Base-by-base conservation (phyloP, 371 early-diverging fungal genomes). In the Zychaea mexicana region DNA sequence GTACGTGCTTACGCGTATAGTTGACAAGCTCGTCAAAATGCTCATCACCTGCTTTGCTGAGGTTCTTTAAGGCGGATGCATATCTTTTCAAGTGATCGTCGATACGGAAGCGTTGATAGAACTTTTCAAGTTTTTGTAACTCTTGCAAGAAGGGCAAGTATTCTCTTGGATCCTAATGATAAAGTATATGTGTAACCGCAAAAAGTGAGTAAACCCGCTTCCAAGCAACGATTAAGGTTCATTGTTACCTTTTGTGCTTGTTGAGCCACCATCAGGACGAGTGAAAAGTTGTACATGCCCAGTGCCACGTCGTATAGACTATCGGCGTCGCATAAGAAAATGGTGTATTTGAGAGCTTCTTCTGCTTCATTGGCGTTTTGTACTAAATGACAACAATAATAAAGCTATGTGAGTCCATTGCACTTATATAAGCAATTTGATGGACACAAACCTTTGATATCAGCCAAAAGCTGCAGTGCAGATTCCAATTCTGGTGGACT, bases 201-300 rank as follows among this genome's bases (percentile, higher is more conserved):
- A 36, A 36, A 15, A 36, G 36, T 1, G 15, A 46, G n/a, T n/a
- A n/a, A n/a, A n/a, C n/a, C n/a, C n/a, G n/a, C n/a, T n/a, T n/a
- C n/a, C n/a, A n/a, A n/a, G n/a, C n/a, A n/a, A n/a, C n/a, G 46
- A 46, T 19, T 8, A 49, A 49, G 22, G 4, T 22, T 3, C 9
- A 24, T 22, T 1, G 19, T 49, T 70, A 71, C 74, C 78, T 87
- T 95, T 65, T 97, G 96, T 19, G 95, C 92, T 68, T 93, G 92
- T 72, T 97, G 96, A 15, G 97, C 98, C 21, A 97, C 96, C 91
- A 95, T 89, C 36, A 97, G 71, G 8, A 95, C 96, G 57, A 98
- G 80, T 15, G 87, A 77, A 69, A 97, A 93, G 66, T 98, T 95
- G 67, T 98, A 98, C 88, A 95, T 88, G 22, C 96, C 96, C 64